Evolutionary conservation across 148 eudicot genomes (phyloP), one percentile per base, ranked within the genome.

Genomic region (Persicaria maculosa): DNA sequence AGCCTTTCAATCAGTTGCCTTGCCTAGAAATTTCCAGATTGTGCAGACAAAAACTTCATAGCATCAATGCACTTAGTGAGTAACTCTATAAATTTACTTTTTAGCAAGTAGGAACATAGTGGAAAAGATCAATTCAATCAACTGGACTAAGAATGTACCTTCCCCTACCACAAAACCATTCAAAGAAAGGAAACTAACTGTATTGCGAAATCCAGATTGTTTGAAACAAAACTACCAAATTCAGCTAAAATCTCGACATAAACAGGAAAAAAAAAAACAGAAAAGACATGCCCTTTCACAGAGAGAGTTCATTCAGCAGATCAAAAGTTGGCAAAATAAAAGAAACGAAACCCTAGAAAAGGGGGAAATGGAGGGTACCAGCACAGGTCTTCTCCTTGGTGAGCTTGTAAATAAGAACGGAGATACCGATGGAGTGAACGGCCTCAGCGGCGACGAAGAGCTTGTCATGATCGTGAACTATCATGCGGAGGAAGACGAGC

Each of bases 381-480:
- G 89, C 91, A 17, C 89, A 86, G 15, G 91, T 88, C 75, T 84
- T 85, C 79, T 85, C 89, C 76, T 84, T 86, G 52, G 80, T 78
- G 73, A 88, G 87, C 80, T 88, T 88, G 65, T 80, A 88, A 16
- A 84, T 86, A 45, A 88, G 87, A 36, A 88, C 86, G 16, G 77
- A 76, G 47, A 88, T 84, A 16, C 91, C 91, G 19, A 88, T 47
- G n/a, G 91, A 87, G 65, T 88, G 91, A 19, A 88, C 91, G 44
- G 91, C 82, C 80, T 88, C 91, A 0, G 91, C 86, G 1, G 85
- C 87, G 36, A 88, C 83, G 47, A 88, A 85, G 81, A 88, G 88
- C 47, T 85, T 88, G 17, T 88, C 91, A 20, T 88, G 91, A 64
- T 85, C 91, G 47, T 84, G 82, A 52, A 88, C 88, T 17, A 85